phyloP scores from a whole-genome alignment of 768 basidiomycete genomes.

The Hygrophorus pudorinus region DNA sequence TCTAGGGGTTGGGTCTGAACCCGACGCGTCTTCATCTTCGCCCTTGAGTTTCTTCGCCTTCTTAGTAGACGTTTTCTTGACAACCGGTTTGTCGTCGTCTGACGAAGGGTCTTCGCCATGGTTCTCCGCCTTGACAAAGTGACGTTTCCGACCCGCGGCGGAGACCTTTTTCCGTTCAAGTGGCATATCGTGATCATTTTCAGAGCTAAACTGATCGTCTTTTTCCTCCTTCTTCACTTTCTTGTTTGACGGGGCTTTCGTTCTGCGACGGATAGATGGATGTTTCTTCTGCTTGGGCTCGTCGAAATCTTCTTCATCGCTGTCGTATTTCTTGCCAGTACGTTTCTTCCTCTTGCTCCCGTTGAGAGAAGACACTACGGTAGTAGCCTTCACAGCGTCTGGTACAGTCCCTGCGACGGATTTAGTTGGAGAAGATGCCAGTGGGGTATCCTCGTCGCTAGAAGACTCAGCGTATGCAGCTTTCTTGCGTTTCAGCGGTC shows the following conservation, averaged over 20 bases:
- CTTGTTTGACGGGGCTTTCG: constrained; percentile 53
- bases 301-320: constrained; percentile 30
- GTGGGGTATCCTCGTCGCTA: constrained; percentile 63
- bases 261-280: constrained; percentile 19
- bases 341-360: constrained; percentile 31
- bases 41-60: constrained; percentile 41
- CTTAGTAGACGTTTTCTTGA: constrained; percentile 34
- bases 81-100: constrained; percentile 29
- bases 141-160: constrained; percentile 28
- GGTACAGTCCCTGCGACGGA: constrained; percentile 31
- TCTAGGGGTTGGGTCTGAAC: constrained; percentile 25
- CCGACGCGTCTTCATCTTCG: constrained; percentile 40
- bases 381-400: constrained; percentile 30
- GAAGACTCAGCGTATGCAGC: constrained; percentile 43
- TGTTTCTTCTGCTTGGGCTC: constrained; percentile 38
- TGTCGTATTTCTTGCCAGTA: constrained; percentile 27
- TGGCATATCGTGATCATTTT: constrained; percentile 29
- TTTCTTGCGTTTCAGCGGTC: constrained; percentile 53
- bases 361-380: constrained; percentile 15
- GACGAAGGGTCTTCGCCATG: constrained; percentile 32
- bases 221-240: constrained; percentile 47
- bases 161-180: constrained; percentile 22
- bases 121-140: constrained; percentile 36
- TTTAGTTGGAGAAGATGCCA: constrained; percentile 51
- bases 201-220: constrained; percentile 12